phyloP scores from a whole-genome alignment of 2,329 filamentous ascomycete species.

The Cladosporium sp. region DNA sequence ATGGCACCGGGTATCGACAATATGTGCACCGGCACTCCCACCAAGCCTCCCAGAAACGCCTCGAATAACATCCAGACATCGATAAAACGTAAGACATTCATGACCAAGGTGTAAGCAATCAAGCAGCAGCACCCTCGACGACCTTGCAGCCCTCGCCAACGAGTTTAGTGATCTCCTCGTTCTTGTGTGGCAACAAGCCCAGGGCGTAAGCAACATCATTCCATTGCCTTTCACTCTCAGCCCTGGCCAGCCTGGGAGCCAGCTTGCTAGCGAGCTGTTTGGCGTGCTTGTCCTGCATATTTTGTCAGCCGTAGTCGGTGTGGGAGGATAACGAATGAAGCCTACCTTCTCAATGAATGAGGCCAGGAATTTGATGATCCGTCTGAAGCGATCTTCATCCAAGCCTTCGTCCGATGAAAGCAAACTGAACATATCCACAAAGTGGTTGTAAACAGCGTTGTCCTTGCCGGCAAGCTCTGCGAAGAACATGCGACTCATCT shows the following conservation, averaged over 20 bases:
- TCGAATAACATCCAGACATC: neutral
- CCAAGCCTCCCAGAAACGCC: neutral
- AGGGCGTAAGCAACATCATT: slow-evolving; percentile 94
- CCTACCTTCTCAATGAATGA: slow-evolving; percentile 96
- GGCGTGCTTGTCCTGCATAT: slow-evolving; percentile 83
- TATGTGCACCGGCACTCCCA: neutral
- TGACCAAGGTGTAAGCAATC: neutral
- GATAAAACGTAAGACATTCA: neutral
- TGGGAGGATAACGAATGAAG: neutral
- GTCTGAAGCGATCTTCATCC: slow-evolving; percentile 80
- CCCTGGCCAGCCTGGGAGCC: slow-evolving; percentile 78
- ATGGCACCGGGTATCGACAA: slow-evolving; percentile 12
- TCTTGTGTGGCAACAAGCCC: slow-evolving; percentile 86
- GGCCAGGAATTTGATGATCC: slow-evolving; percentile 88
- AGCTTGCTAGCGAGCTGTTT: slow-evolving; percentile 92
- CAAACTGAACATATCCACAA: slow-evolving; percentile 97
- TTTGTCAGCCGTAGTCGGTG: neutral
- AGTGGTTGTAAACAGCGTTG: slow-evolving; percentile 98
- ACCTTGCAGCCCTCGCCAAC: slow-evolving; percentile 70
- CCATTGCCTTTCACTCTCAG: slow-evolving; percentile 94
- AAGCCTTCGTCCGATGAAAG: slow-evolving; percentile 78
- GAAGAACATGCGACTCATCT: slow-evolving; percentile 97
- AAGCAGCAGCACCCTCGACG: slow-evolving; percentile 42
- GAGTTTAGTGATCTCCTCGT: slow-evolving; percentile 80
- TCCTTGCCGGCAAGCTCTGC: slow-evolving; percentile 96